phyloP scores from a whole-genome alignment of 225 moss, liverwort and hornwort genomes.

The Antitrichia curtipendula region DNA sequence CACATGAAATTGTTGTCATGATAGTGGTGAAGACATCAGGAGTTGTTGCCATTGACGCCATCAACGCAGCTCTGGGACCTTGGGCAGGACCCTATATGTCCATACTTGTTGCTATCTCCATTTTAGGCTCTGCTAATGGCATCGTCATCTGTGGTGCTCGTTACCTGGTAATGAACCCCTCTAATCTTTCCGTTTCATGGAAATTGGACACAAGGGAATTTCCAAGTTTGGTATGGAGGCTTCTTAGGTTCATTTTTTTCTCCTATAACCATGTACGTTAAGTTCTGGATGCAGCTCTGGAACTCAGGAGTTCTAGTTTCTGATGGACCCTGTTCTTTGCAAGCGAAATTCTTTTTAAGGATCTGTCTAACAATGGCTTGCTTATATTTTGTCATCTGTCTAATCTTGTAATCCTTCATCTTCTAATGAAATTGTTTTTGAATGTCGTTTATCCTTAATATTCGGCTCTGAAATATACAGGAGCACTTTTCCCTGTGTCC shows the following conservation, averaged over 20 bases:
- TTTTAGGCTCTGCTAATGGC: slow-evolving; percentile 63
- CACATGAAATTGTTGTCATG: background rate
- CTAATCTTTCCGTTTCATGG: background rate
- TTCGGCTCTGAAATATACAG: background rate
- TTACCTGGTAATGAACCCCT: slow-evolving; percentile 42
- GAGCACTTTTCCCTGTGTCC: background rate
- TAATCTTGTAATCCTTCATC: background rate
- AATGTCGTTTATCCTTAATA: background rate
- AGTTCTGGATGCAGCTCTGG: background rate
- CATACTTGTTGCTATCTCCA: slow-evolving; percentile 52
- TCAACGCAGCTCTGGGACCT: slow-evolving; percentile 39
- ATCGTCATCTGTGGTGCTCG: slow-evolving; percentile 59
- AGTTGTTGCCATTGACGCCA: slow-evolving; percentile 62
- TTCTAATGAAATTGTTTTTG: background rate
- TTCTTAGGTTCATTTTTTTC: background rate
- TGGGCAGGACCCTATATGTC: slow-evolving; percentile 49
- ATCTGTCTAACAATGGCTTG: background rate
- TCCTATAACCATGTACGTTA: background rate
- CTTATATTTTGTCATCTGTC: background rate
- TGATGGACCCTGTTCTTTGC: background rate
- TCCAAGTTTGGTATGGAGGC: background rate
- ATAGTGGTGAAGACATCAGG: slow-evolving; percentile 57
- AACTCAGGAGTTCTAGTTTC: background rate
- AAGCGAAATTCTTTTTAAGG: background rate
- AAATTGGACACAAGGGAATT: background rate